phyloP scores from a whole-genome alignment of 805 yeast species.

The Yamadazyma scolyti region DNA sequence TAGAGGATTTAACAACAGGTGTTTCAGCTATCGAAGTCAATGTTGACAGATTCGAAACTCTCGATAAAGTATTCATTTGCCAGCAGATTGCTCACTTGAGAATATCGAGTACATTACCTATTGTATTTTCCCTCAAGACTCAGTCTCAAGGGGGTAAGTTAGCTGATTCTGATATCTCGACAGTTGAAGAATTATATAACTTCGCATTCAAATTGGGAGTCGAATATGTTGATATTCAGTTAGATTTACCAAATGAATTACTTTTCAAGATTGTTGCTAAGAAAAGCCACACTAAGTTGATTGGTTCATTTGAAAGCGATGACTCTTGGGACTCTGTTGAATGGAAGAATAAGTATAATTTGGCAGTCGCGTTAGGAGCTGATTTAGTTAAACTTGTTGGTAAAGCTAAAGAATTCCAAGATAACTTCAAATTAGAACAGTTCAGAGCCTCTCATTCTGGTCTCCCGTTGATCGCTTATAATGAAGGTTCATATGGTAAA shows the following conservation, averaged over 20 bases:
- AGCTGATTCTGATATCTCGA: conserved; percentile 52
- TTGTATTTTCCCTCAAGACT: conserved; percentile 78
- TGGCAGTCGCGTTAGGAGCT: conserved; percentile 60
- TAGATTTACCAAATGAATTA: conserved; percentile 59
- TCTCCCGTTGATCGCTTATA: conserved; percentile 76
- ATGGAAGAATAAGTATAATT: conserved; percentile 71
- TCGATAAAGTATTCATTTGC: conserved; percentile 55
- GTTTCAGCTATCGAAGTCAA: conserved; percentile 80
- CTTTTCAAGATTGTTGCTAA: conserved; percentile 48
- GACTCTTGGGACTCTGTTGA: conserved; percentile 64
- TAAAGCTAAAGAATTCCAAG: conserved; percentile 57
- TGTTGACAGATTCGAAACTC: conserved; percentile 62
- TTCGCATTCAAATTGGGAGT: conserved; percentile 76
- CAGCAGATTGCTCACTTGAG: conserved; percentile 72
- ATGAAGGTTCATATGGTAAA: conserved; percentile 74
- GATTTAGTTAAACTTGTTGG: conserved; percentile 86
- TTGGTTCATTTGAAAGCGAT: conserved; percentile 67
- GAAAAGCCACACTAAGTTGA: conserved; percentile 63
- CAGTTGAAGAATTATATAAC: conserved; percentile 47
- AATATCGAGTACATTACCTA: conserved; percentile 62
- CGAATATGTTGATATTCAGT: conserved; percentile 76
- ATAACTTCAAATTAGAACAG: conserved; percentile 66
- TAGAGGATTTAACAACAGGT: conserved; percentile 61
- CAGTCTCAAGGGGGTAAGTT: conserved; percentile 78
- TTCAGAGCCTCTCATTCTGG: conserved; percentile 57